Conservation (phyloP, 2,329 filamentous ascomycete species). For the Gliomastix tumulicola region DNA sequence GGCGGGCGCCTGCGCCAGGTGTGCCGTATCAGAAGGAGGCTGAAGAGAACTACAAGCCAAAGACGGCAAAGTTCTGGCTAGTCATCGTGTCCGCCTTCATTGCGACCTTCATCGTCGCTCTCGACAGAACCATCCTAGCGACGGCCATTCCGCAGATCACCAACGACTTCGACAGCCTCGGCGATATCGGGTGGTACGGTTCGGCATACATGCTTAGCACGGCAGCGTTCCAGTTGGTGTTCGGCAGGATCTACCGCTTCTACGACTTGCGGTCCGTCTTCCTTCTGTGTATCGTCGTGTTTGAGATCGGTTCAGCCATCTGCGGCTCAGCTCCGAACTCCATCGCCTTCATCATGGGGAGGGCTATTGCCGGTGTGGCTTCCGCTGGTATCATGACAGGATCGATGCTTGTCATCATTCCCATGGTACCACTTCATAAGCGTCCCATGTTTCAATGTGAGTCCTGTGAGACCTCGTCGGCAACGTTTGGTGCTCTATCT, state of each 20-base stretch:
- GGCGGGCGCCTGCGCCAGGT: too few relatives aligned
- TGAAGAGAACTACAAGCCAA: too few relatives aligned
- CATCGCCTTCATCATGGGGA: conserved; percentile 45
- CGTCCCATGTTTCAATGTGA: conserved; percentile 1
- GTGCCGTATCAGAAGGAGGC: too few relatives aligned
- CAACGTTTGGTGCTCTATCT: too few relatives aligned
- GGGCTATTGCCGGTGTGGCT: conserved; percentile 49
- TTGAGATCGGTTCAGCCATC: conserved; percentile 46
- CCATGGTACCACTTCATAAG: conserved; percentile 1
- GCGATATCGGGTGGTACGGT: conserved; percentile 59
- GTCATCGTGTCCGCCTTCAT: conserved; percentile 46
- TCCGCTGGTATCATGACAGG: conserved; percentile 50
- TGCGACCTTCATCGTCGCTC: conserved; percentile 50
- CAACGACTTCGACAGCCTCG: conserved; percentile 48
- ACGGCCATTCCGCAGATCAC: conserved; percentile 45
- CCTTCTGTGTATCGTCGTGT: conserved; percentile 38
- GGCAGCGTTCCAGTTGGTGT: conserved; percentile 35
- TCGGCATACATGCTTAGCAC: conserved; percentile 37
- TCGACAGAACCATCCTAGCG: conserved; percentile 34
- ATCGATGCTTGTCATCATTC: conserved; percentile 32
- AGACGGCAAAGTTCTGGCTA: conserved; percentile 49
- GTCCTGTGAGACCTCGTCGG: too few relatives aligned
- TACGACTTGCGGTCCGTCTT: conserved; percentile 44
- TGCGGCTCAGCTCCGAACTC: conserved; percentile 50
- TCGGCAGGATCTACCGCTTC: conserved; percentile 47